Percentiles rank a stretch among this genome's conserved stretches.
Evolutionary conservation across 305 asterid genomes (phyloP).

Genomic region (Solanum hybrid): DNA sequence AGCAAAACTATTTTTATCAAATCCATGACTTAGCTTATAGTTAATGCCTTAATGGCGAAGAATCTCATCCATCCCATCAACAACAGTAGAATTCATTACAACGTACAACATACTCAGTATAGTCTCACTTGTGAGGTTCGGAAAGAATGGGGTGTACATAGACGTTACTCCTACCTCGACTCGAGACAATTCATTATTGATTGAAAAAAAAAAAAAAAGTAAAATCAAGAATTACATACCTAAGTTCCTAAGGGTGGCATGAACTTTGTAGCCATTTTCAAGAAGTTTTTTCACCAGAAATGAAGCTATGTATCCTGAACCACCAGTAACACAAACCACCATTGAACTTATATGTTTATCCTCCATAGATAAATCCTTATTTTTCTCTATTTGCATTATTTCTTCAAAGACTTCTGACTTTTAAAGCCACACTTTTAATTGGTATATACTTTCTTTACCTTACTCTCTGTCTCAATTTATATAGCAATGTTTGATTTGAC

Average conservation of each 20-base stretch:
- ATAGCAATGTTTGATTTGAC: neutral
- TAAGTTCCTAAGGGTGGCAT: conserved; percentile 19
- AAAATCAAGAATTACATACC: conserved; percentile 4
- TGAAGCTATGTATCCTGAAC: conserved; percentile 23
- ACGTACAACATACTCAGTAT: neutral
- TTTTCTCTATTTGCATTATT: neutral
- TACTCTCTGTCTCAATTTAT: neutral
- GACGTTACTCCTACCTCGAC: neutral
- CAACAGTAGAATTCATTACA: neutral
- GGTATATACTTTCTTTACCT: neutral
- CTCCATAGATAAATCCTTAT: neutral
- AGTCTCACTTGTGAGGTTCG: neutral
- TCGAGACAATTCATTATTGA: neutral
- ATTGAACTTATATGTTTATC: neutral
- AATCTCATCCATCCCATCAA: neutral
- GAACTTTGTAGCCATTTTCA: conserved; percentile 14
- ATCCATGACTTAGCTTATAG: neutral
- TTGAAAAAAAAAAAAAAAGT: neutral
- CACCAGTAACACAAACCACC: conserved; percentile 26
- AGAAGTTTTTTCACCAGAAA: conserved; percentile 15
- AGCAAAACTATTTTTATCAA: neutral
- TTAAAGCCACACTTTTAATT: neutral
- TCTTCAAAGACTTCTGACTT: too few species aligned
- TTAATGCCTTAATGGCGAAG: neutral
- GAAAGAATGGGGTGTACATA: neutral